Evolutionary conservation across 202 grass and related monocot species (phyloP).

Genomic region (Panicum hallii): DNA sequence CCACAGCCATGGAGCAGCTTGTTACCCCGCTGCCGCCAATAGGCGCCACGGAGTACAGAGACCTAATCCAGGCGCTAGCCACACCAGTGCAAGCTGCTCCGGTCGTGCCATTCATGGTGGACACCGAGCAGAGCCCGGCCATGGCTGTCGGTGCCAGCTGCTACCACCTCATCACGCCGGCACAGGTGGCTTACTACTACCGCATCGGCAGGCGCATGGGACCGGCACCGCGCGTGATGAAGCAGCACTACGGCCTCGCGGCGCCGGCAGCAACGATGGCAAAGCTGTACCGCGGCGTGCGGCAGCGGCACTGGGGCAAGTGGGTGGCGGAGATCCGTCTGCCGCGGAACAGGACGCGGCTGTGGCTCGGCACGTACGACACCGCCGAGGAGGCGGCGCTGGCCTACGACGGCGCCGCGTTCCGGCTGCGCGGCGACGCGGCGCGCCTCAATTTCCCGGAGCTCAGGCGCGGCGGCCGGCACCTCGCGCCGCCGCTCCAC

Average conservation of each 20-base stretch:
- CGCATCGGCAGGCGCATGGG: neutral
- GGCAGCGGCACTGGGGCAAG: constrained; percentile 89
- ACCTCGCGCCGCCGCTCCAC: constrained; percentile 55
- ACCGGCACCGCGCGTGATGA: constrained; percentile 47
- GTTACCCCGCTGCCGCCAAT: neutral
- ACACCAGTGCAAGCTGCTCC: constrained; percentile 18
- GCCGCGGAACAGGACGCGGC: constrained; percentile 68
- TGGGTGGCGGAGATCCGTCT: constrained; percentile 90
- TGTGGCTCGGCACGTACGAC: constrained; percentile 85
- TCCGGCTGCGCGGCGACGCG: constrained; percentile 63
- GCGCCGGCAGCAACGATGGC: neutral
- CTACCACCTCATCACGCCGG: neutral
- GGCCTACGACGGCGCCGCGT: constrained; percentile 76
- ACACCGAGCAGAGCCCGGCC: constrained; percentile 20
- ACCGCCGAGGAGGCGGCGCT: constrained; percentile 69
- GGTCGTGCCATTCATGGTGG: constrained; percentile 3
- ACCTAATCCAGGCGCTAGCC: constrained; percentile 54
- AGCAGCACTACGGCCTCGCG: constrained; percentile 36
- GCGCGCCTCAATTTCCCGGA: constrained; percentile 81
- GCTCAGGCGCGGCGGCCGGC: constrained; percentile 40
- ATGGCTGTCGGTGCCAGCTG: neutral
- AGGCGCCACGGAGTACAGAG: constrained; percentile 24
- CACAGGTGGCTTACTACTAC: constrained; percentile 1
- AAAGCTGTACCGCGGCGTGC: constrained; percentile 81
- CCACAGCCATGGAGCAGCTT: constrained; percentile 57